Evolutionary conservation across 2,329 filamentous ascomycete species (phyloP).

Genomic region (Westerdykella aurantiaca): DNA sequence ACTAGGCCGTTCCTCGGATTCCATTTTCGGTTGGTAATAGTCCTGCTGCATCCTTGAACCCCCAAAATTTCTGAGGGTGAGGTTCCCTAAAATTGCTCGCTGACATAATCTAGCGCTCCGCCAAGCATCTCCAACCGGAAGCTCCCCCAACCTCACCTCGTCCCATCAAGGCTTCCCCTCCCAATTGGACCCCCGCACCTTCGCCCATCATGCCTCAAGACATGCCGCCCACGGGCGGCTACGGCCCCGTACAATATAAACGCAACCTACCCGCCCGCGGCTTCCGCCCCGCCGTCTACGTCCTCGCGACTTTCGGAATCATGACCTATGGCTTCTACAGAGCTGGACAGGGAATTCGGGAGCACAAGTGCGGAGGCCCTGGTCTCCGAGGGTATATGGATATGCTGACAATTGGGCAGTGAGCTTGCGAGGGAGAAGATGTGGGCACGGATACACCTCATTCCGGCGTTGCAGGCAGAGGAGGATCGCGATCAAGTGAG

Average conservation of each 20-base stretch:
- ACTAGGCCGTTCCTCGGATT: constrained; percentile 49
- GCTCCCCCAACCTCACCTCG: constrained; percentile 20
- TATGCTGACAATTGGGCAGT: constrained; percentile 45
- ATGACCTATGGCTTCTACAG: constrained; percentile 92
- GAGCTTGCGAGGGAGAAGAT: constrained; percentile 96
- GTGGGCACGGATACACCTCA: constrained; percentile 94
- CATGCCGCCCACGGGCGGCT: constrained; percentile 92
- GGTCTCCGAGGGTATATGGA: not conserved
- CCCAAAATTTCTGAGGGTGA: not conserved
- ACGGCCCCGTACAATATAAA: constrained; percentile 96
- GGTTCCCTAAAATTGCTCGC: not conserved
- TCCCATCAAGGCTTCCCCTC: constrained; percentile 17
- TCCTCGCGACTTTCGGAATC: constrained; percentile 68
- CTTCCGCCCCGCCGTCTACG: constrained; percentile 75
- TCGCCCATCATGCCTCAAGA: constrained; percentile 80
- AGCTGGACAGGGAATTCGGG: constrained; percentile 73
- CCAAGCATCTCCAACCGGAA: constrained; percentile 14
- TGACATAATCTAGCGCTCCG: constrained; percentile 3
- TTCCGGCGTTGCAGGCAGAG: constrained; percentile 89
- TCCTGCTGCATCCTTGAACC: not conserved
- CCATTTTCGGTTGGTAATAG: constrained; percentile 40
- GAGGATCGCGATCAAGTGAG: constrained; percentile 93
- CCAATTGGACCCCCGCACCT: constrained; percentile 24
- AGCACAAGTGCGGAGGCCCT: constrained; percentile 70
- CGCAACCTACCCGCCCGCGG: constrained; percentile 89